A percentile compares a stretch with the other conserved stretches of the same genome.
These are phyloP conservation scores for Salix viminalis DNA, from an alignment of 345 rosid genomes.

Conservation along the genomic window DNA sequence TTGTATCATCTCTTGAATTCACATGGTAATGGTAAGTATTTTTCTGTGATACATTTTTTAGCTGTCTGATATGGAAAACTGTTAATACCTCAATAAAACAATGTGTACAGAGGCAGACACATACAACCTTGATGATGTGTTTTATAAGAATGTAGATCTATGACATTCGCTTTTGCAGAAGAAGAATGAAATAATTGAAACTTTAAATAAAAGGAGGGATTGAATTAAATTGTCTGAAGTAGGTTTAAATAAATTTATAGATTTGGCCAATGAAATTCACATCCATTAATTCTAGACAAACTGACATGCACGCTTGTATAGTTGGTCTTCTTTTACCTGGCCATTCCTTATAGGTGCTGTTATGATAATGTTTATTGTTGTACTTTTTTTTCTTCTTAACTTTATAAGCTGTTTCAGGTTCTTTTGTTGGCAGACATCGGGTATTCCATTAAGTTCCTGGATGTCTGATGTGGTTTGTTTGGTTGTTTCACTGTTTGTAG, in stretches of 20 bases:
- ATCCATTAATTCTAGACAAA: neutral
- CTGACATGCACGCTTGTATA: neutral
- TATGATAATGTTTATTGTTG: neutral
- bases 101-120: neutral
- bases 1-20: neutral
- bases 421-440: neutral
- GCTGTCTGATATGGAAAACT: neutral
- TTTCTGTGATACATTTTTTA: neutral
- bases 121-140: neutral
- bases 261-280: neutral
- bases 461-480: constrained; percentile 9
- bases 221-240: neutral
- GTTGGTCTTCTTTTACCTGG: neutral
- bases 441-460: neutral
- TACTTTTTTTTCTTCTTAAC: neutral
- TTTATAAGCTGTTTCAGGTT: neutral
- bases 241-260: neutral
- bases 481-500: constrained; percentile 30
- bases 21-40: neutral
- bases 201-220: neutral
- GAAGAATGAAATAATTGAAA: neutral
- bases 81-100: neutral
- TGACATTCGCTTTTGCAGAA: neutral
- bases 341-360: neutral
- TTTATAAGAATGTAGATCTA: neutral